Conservation (phyloP, 192 early-diverging fungal genomes). For the Linnemannia schmuckeri region DNA sequence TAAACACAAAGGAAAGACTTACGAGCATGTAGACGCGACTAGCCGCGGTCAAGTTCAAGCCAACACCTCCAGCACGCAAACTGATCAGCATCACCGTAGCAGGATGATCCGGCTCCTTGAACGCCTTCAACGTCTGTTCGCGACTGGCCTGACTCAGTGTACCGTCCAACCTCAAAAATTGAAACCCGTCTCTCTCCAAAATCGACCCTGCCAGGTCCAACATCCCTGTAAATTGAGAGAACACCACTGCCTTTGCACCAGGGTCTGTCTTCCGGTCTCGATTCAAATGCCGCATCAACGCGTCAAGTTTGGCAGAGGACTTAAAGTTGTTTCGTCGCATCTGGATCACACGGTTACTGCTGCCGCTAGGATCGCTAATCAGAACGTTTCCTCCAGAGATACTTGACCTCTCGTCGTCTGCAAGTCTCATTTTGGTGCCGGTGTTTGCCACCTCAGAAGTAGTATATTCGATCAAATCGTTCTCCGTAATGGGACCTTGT, state of each 20-base stretch:
- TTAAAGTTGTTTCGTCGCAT: slow-evolving; percentile 56
- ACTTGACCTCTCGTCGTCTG: slow-evolving; percentile 1
- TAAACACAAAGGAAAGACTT: slow-evolving; percentile 11
- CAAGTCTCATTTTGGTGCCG: background rate
- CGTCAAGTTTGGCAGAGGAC: slow-evolving; percentile 64
- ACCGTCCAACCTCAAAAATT: slow-evolving; percentile 87
- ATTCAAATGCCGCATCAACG: slow-evolving; percentile 58
- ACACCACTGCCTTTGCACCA: slow-evolving; percentile 84
- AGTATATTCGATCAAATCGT: slow-evolving; percentile 57
- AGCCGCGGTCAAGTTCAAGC: slow-evolving; percentile 84
- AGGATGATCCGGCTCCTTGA: slow-evolving; percentile 70
- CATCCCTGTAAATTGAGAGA: slow-evolving; percentile 94
- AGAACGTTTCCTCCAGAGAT: slow-evolving; percentile 22
- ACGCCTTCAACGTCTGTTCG: slow-evolving; percentile 70
- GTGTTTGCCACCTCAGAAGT: background rate
- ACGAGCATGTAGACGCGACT: slow-evolving; percentile 79
- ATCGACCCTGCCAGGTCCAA: slow-evolving; percentile 78
- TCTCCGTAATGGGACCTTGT: slow-evolving; percentile 60
- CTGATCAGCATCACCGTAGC: slow-evolving; percentile 74
- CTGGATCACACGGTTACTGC: slow-evolving; percentile 25
- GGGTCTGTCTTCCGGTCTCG: slow-evolving; percentile 33
- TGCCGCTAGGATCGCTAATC: background rate
- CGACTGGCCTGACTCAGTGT: slow-evolving; percentile 71
- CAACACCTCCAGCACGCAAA: slow-evolving; percentile 72
- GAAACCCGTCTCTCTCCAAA: slow-evolving; percentile 66